These are phyloP conservation scores for Colletotrichum plurivorum DNA, from an alignment of 2,329 filamentous ascomycete genomes.

Conservation along the genomic window DNA sequence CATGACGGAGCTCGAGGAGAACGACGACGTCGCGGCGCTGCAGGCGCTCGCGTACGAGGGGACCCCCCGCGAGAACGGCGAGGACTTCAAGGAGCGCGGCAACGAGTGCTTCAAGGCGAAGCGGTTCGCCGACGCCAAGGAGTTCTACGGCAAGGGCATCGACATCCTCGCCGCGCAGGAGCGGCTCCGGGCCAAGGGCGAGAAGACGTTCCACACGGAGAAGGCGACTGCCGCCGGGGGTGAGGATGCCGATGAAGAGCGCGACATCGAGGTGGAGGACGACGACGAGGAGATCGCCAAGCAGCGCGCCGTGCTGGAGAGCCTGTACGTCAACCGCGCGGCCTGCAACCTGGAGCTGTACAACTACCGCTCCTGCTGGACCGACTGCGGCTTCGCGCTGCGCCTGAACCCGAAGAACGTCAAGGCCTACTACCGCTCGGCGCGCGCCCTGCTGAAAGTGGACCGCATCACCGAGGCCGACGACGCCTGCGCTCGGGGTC, in stretches of 20 bases:
- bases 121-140: conserved; percentile 85
- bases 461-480: conserved; percentile 85
- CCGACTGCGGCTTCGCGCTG: conserved; percentile 86
- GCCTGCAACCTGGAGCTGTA: conserved; percentile 89
- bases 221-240: conserved; percentile 49
- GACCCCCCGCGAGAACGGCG: conserved; percentile 84
- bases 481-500: conserved; percentile 81
- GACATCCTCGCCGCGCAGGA: conserved; percentile 78
- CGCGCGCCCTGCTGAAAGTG: conserved; percentile 82
- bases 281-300: conserved; percentile 70
- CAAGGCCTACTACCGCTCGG: conserved; percentile 92
- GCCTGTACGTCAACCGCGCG: conserved; percentile 87
- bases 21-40: conserved; percentile 87
- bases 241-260: conserved; percentile 59
- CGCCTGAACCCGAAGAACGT: conserved; percentile 84
- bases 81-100: conserved; percentile 90
- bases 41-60: conserved; percentile 95
- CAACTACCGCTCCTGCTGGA: conserved; percentile 89
- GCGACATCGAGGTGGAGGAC: conserved; percentile 65
- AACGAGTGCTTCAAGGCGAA: conserved; percentile 87
- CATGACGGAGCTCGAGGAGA: conserved; percentile 94
- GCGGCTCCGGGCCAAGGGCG: conserved; percentile 62
- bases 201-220: conserved; percentile 40
- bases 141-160: conserved; percentile 93
- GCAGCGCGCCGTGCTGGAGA: conserved; percentile 78